Conservation (phyloP, 495 filamentous ascomycete genomes). For the Oidiodendron maius region DNA sequence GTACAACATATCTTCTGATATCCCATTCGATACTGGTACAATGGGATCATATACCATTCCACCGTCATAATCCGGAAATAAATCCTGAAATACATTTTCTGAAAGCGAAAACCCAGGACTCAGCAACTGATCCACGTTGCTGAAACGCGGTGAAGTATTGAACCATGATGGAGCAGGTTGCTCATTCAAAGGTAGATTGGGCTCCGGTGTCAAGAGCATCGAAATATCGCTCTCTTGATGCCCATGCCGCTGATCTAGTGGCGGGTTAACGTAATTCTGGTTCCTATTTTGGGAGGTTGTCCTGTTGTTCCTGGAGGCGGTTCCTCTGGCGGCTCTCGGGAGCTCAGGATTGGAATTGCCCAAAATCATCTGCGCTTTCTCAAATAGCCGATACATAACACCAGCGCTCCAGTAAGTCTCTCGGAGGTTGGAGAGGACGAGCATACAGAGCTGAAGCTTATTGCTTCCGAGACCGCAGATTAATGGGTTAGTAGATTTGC, state of each 20-base stretch:
- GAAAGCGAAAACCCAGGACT: constrained; percentile 15
- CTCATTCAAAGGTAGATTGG: constrained; percentile 1
- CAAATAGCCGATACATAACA: constrained; percentile 16
- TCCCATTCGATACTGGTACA: not conserved
- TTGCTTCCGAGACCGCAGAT: constrained; percentile 30
- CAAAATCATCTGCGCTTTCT: constrained; percentile 11
- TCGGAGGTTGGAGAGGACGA: constrained; percentile 34
- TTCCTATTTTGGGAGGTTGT: not conserved
- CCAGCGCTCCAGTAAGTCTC: constrained; percentile 26
- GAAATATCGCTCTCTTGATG: not conserved
- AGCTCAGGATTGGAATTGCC: constrained; percentile 1
- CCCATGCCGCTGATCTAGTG: not conserved
- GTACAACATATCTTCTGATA: not conserved
- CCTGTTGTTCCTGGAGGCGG: not conserved
- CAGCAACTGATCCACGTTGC: constrained; percentile 14
- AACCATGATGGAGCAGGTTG: constrained; percentile 3
- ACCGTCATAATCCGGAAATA: constrained; percentile 7
- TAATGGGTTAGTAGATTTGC: constrained; percentile 26
- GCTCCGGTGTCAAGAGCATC: not conserved
- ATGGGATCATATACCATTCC: constrained; percentile 1
- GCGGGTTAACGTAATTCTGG: not conserved
- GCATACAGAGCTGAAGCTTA: constrained; percentile 36
- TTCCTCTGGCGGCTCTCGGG: not conserved
- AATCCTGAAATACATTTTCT: constrained; percentile 8
- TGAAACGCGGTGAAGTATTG: constrained; percentile 12